Base-by-base conservation (phyloP, 352 stramenopile species). In the Phytophthora kernoviae region DNA sequence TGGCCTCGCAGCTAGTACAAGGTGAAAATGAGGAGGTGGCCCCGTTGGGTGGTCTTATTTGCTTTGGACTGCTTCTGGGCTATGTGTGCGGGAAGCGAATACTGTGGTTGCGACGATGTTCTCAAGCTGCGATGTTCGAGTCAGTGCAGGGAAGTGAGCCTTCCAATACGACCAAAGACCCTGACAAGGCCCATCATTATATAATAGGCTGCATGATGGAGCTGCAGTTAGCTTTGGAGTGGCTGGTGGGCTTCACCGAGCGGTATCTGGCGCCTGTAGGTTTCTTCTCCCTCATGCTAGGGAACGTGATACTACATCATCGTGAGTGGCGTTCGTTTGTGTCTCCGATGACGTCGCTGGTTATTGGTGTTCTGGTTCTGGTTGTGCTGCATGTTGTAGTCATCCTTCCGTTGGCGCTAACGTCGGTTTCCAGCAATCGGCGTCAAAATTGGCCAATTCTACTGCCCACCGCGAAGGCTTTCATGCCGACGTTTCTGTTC, bases 171-270 rank as follows among this genome's bases (percentile, higher is more conserved):
- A 43, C 54, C n/a, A 30, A 45, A 9, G 55, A 72, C 10, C 59
- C 64, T 12, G 45, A 50, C 21, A 70, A 70, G 54, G 59, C 70
- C 37, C 58, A 42, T 2, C 65, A 84, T 44, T 77, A 82, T 20
- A 49, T 87, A 15, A 44, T 85, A 14, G 56, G 70, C 14, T 52
- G 76, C 6, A 20, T 80, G 14, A 68, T 85, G 22, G 78, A 87
- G 27, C 46, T 87, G 14, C 75, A 84, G 30, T 55, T 81, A 1
- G 71, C 70, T 4, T 54, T 87, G 32, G 78, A 87, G 54, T 84
- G 75, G 67, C 27, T 87, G 15, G 46, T 77, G 0, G 51, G 62
- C 5, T 24, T n/a, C 9, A 46, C 84, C 33, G 66, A 84, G 56
- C 17, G 34, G 2, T 65, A 58, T 22, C 6, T 85, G 18, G 75